phyloP scores from a whole-genome alignment of 139 green algal species.

The Coelastrella sp. region DNA sequence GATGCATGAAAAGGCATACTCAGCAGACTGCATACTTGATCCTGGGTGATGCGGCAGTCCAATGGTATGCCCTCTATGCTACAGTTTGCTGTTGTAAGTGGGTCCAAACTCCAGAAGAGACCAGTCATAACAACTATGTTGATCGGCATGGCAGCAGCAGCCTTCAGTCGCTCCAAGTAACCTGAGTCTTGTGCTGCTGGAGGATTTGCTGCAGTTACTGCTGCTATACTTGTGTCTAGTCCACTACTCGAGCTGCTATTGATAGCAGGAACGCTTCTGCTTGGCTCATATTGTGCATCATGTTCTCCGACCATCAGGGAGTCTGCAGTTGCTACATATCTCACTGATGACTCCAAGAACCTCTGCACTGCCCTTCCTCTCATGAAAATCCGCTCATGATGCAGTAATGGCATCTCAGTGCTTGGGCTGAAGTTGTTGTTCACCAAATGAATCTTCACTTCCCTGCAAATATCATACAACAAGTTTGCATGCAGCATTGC shows the following conservation, averaged over 20 bases:
- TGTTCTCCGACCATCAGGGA: too few species aligned
- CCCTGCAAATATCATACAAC: too few species aligned
- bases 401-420: too few species aligned
- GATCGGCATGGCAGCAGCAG: slow-evolving; percentile 8
- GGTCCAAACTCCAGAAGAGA: not conserved
- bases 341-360: too few species aligned
- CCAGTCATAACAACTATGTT: slow-evolving; percentile 18
- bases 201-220: not conserved
- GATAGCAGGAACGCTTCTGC: too few species aligned
- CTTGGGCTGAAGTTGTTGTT: too few species aligned
- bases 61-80: slow-evolving; percentile 8
- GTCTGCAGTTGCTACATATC: too few species aligned
- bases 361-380: too few species aligned
- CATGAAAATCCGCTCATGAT: too few species aligned
- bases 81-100: not conserved
- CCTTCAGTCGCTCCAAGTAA: not conserved
- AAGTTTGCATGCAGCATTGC: too few species aligned
- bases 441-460: too few species aligned
- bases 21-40: not conserved
- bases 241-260: not conserved
- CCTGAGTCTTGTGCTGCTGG: not conserved
- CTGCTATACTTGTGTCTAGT: not conserved
- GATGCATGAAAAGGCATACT: not conserved
- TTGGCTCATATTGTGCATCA: too few species aligned
- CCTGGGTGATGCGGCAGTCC: not conserved